phyloP scores from a whole-genome alignment of 768 basidiomycete species.

The Boletellus ananiceps region DNA sequence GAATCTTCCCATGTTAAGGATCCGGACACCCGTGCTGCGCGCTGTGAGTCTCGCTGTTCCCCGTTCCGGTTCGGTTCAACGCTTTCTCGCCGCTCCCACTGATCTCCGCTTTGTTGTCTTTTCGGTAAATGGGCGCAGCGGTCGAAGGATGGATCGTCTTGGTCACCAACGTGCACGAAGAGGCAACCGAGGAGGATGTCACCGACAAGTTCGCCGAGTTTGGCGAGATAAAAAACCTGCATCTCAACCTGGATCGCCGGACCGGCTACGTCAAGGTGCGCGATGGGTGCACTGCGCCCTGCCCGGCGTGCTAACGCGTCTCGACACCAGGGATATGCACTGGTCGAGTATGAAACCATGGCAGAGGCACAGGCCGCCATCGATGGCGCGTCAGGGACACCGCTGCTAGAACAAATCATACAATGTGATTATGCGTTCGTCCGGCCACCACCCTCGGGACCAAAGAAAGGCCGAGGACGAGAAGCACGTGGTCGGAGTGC shows the following conservation, averaged over 20 bases:
- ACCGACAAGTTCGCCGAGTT: slow-evolving; percentile 95
- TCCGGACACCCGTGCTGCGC: slow-evolving; percentile 74
- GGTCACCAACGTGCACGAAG: slow-evolving; percentile 95
- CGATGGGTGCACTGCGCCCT: not conserved
- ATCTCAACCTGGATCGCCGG: slow-evolving; percentile 92
- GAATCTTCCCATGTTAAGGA: slow-evolving; percentile 63
- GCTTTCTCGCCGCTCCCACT: slow-evolving; percentile 1
- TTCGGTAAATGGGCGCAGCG: slow-evolving; percentile 44
- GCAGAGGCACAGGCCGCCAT: slow-evolving; percentile 93
- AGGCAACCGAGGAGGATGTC: slow-evolving; percentile 96
- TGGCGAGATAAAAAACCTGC: slow-evolving; percentile 96
- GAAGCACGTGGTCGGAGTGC: slow-evolving; percentile 69
- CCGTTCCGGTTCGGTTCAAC: not conserved
- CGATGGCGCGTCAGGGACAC: slow-evolving; percentile 79
- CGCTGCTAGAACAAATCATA: slow-evolving; percentile 79
- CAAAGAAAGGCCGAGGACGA: slow-evolving; percentile 68
- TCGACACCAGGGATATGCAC: slow-evolving; percentile 78
- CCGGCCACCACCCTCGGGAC: slow-evolving; percentile 75
- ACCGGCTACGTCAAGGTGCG: slow-evolving; percentile 98
- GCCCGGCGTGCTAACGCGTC: not conserved
- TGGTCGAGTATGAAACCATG: slow-evolving; percentile 97
- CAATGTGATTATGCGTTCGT: slow-evolving; percentile 94
- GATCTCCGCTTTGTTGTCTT: slow-evolving; percentile 9
- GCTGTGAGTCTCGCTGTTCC: slow-evolving; percentile 53
- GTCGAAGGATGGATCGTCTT: slow-evolving; percentile 99